These are phyloP conservation scores for Dryadomyces quercivorus DNA, from an alignment of 2,329 filamentous ascomycete species.

Conservation along the genomic window DNA sequence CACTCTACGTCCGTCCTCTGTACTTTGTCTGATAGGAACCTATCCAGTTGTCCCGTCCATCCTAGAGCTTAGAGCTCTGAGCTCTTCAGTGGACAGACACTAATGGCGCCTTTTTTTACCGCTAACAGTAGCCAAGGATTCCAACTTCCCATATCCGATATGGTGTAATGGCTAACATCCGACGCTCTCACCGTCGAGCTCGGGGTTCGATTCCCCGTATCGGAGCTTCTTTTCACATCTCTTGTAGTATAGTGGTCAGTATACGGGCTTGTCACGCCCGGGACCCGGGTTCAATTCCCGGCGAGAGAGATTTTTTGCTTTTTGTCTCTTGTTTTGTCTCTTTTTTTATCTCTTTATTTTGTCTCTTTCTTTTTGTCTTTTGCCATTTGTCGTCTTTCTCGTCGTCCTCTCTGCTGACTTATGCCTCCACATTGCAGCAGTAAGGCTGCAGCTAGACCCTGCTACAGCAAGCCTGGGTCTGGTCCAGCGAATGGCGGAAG, in stretches of 20 bases:
- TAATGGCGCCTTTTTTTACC: not conserved
- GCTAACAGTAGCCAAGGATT: not conserved
- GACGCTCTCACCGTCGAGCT: slow-evolving; percentile 6
- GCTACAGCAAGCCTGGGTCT: not conserved
- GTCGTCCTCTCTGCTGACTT: not conserved
- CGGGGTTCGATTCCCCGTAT: slow-evolving; percentile 7
- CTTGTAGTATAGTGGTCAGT: slow-evolving; percentile 5
- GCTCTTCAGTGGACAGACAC: not conserved
- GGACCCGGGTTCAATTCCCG: slow-evolving; percentile 5
- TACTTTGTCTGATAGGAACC: no score
- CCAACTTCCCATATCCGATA: slow-evolving; percentile 2
- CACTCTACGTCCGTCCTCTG: not conserved
- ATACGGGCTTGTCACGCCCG: slow-evolving; percentile 5
- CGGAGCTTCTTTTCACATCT: slow-evolving; percentile 3
- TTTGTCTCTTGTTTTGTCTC: not conserved
- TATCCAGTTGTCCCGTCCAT: no score
- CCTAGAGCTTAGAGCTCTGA: no score
- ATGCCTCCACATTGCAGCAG: no score
- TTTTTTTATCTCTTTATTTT: not conserved
- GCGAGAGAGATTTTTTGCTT: slow-evolving; percentile 2
- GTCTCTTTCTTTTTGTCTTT: no score
- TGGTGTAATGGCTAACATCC: slow-evolving; percentile 6
- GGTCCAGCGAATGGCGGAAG: not conserved
- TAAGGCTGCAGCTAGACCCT: not conserved
- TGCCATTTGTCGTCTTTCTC: not conserved